Evolutionary conservation across 1,284 basidiomycete species (phyloP).

Genomic region (Sporisorium reilianum): DNA sequence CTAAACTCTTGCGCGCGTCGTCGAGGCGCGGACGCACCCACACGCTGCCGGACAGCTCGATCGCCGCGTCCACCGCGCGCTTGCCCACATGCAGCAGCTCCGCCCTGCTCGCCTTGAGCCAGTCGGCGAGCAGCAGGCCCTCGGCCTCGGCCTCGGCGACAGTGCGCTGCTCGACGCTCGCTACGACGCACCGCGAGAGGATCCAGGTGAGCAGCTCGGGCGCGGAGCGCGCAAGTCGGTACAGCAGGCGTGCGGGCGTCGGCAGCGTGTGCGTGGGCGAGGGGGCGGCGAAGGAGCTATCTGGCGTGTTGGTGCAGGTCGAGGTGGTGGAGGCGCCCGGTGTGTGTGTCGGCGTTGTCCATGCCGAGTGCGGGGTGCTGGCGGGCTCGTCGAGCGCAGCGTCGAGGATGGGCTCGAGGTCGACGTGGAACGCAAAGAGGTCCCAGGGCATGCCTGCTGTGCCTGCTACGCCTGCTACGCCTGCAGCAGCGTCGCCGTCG

Average conservation of each 20-base stretch:
- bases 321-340: neutral
- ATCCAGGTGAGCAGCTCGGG: slow-evolving; percentile 57
- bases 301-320: slow-evolving; percentile 4
- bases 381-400: too few species aligned
- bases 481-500: neutral
- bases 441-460: slow-evolving; percentile 27
- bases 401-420: slow-evolving; percentile 39
- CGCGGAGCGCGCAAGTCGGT: slow-evolving; percentile 54
- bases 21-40: slow-evolving; percentile 66
- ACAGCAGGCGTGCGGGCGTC: slow-evolving; percentile 54
- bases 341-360: neutral
- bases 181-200: slow-evolving; percentile 56
- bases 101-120: slow-evolving; percentile 33
- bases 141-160: slow-evolving; percentile 50
- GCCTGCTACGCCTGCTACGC: neutral
- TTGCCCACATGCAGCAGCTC: slow-evolving; percentile 27
- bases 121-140: slow-evolving; percentile 52
- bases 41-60: slow-evolving; percentile 58
- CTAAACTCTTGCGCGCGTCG: slow-evolving; percentile 54
- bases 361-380: too few species aligned
- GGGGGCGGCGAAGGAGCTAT: slow-evolving; percentile 37
- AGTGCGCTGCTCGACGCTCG: slow-evolving; percentile 40
- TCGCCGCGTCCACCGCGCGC: slow-evolving; percentile 53
- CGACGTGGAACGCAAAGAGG: slow-evolving; percentile 32
- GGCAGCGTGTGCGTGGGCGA: slow-evolving; percentile 23